These are phyloP conservation scores for Podaxis sp. DNA, from an alignment of 768 basidiomycete genomes.

Conservation along the genomic window DNA sequence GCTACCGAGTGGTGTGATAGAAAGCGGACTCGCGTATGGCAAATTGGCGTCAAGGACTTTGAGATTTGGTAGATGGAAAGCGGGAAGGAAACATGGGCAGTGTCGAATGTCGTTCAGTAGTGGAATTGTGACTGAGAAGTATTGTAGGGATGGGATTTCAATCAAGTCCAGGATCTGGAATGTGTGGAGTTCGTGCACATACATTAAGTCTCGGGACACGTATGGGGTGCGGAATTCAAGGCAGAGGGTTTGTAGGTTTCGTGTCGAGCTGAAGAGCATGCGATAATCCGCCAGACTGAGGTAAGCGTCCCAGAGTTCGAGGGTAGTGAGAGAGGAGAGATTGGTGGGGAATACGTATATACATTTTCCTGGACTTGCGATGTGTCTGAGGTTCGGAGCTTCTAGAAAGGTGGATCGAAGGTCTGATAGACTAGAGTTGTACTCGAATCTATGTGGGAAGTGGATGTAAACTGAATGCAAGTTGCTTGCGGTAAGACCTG, in stretches of 20 bases:
- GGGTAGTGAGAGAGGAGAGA: background rate
- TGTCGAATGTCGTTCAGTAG: slow-evolving; percentile 2
- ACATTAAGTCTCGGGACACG: background rate
- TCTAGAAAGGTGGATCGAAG: background rate
- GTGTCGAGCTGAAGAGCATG: background rate
- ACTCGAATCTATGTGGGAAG: background rate
- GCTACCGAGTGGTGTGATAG: background rate
- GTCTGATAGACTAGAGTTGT: background rate
- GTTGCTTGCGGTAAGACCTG: background rate
- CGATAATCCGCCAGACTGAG: background rate
- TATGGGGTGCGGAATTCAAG: background rate
- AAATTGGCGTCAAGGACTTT: slow-evolving; percentile 30
- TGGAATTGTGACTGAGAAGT: slow-evolving; percentile 26
- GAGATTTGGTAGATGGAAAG: slow-evolving; percentile 26
- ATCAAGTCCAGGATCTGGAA: slow-evolving; percentile 12
- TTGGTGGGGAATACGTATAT: background rate
- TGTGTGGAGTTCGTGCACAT: background rate
- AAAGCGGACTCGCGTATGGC: background rate
- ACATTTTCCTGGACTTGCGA: background rate
- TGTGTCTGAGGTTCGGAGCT: background rate
- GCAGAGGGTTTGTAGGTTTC: background rate
- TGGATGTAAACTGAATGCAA: background rate
- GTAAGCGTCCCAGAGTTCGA: background rate
- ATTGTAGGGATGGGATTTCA: slow-evolving; percentile 23
- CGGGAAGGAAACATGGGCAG: slow-evolving; percentile 25